A percentile compares a stretch with the other conserved stretches of the same genome.
phyloP scores from a whole-genome alignment of 1,284 basidiomycete genomes.

The Boletus hoseneyae region DNA sequence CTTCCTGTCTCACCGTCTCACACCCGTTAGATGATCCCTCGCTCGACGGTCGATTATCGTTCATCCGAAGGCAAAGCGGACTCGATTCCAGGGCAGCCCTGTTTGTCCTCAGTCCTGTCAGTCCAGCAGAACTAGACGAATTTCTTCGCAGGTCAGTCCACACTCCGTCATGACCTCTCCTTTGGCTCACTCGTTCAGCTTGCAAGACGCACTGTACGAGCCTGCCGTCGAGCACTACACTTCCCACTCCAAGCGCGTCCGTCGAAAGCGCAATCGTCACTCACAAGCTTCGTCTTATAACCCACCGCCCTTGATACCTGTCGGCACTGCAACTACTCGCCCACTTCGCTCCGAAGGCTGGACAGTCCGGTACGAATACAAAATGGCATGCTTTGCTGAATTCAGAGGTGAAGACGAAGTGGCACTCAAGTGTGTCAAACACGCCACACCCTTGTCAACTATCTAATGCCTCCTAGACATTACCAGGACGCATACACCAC shows the following conservation, averaged over 20 bases:
- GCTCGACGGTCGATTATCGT: conserved; percentile 81
- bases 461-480: conserved; percentile 50
- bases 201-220: conserved; percentile 87
- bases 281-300: conserved; percentile 50
- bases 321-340: conserved; percentile 43
- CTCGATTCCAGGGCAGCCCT: conserved; percentile 89
- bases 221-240: conserved; percentile 91
- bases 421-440: conserved; percentile 65
- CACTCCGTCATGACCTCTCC: neutral
- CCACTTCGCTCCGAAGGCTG: conserved; percentile 84
- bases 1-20: neutral
- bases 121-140: conserved; percentile 74
- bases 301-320: conserved; percentile 38
- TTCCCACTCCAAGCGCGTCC: conserved; percentile 85
- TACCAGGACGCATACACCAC: conserved; percentile 89
- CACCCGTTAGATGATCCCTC: conserved; percentile 67
- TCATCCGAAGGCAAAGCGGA: conserved; percentile 81
- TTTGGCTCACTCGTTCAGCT: conserved; percentile 40
- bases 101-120: conserved; percentile 93
- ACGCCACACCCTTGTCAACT: conserved; percentile 2
- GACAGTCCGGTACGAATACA: conserved; percentile 96
- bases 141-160: conserved; percentile 70
- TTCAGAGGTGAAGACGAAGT: conserved; percentile 88
- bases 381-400: conserved; percentile 95
- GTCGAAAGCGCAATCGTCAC: conserved; percentile 83